Percentiles rank a stretch among this genome's conserved stretches.
Conservation (phyloP, 768 basidiomycete genomes). For the Kwoniella europaea region DNA sequence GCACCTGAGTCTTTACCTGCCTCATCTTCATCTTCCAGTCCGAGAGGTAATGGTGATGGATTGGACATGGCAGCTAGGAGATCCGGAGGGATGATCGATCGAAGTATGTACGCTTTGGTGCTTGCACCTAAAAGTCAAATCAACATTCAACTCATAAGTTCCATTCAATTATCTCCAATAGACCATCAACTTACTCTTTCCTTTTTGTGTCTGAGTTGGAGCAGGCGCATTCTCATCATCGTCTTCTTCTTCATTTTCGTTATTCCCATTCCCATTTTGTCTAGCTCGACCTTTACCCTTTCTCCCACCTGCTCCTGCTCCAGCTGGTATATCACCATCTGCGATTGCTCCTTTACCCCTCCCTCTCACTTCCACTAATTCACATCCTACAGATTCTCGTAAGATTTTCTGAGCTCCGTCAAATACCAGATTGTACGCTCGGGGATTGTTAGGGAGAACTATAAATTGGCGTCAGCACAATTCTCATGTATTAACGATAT, state of each 20-base stretch:
- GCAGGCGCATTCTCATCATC: conserved; percentile 57
- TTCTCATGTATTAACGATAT: no score
- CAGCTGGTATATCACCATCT: conserved; percentile 12
- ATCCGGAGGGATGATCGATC: conserved; percentile 69
- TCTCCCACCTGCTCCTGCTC: conserved; percentile 24
- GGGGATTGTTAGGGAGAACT: conserved; percentile 64
- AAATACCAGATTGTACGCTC: conserved; percentile 72
- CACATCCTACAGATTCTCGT: conserved; percentile 74
- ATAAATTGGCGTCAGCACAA: background rate
- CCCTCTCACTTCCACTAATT: conserved; percentile 74
- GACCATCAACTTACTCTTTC: background rate
- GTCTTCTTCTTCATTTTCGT: conserved; percentile 61
- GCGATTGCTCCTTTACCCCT: conserved; percentile 25
- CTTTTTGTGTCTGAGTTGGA: conserved; percentile 55
- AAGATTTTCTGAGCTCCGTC: conserved; percentile 69
- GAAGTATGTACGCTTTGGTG: conserved; percentile 81
- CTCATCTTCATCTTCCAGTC: conserved; percentile 63
- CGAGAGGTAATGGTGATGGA: conserved; percentile 63
- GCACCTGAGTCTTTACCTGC: conserved; percentile 63
- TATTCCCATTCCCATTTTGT: conserved; percentile 49
- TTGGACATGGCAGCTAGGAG: conserved; percentile 62
- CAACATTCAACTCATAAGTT: no score
- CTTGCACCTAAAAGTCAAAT: conserved; percentile 61
- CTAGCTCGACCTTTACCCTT: conserved; percentile 38
- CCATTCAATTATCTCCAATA: background rate